Evolutionary conservation across 148 eudicot genomes (phyloP).

Genomic region (Fagopyrum tataricum): DNA sequence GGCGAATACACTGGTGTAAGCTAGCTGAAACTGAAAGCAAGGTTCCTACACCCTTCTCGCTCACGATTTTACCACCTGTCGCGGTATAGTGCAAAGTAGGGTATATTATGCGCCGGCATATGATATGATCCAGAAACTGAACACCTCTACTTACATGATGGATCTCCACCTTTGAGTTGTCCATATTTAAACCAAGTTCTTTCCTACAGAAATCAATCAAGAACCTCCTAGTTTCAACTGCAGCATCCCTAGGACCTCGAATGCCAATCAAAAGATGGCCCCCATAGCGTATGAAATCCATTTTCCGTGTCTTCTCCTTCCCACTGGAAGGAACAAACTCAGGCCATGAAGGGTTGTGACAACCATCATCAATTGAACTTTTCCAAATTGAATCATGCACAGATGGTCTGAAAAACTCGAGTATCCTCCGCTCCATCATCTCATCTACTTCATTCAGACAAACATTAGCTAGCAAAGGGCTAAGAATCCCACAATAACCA

Average conservation of each 20-base stretch:
- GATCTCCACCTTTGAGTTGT: constrained; percentile 75
- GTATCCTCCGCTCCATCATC: constrained; percentile 62
- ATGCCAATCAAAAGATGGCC: constrained; percentile 85
- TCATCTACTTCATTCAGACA: constrained; percentile 73
- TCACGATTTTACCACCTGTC: constrained; percentile 68
- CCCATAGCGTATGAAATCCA: constrained; percentile 84
- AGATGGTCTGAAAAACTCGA: constrained; percentile 48
- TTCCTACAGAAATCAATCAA: constrained; percentile 54
- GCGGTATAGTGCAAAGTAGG: constrained; percentile 87
- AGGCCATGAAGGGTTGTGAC: constrained; percentile 95
- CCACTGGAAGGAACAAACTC: constrained; percentile 95
- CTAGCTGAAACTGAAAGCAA: constrained; percentile 95
- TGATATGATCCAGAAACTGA: constrained; percentile 77
- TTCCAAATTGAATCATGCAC: constrained; percentile 60
- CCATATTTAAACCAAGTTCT: constrained; percentile 51
- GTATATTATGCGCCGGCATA: constrained; percentile 66
- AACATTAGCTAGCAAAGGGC: constrained; percentile 78
- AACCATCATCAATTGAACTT: constrained; percentile 43
- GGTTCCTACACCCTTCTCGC: constrained; percentile 85
- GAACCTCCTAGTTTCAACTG: constrained; percentile 52
- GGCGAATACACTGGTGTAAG: constrained; percentile 70
- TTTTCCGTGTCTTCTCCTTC: constrained; percentile 66
- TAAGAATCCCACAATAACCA: constrained; percentile 80
- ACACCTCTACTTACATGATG: constrained; percentile 84
- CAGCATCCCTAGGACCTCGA: constrained; percentile 87